Conservation (phyloP, 139 green algal species). For the Gonium pectorale region DNA sequence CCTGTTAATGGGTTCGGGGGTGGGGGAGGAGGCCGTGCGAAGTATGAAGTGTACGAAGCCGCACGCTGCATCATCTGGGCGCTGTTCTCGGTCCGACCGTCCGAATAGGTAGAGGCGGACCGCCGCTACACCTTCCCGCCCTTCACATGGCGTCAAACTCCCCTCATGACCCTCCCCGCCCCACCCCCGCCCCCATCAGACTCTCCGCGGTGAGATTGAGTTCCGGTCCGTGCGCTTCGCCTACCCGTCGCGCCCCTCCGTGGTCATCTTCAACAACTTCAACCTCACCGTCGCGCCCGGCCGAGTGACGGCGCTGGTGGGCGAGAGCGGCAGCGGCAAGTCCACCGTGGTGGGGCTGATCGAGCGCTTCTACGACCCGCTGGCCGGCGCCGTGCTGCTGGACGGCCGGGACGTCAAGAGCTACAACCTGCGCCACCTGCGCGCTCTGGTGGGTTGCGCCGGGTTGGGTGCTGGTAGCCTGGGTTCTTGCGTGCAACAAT, state of each 20-base stretch:
- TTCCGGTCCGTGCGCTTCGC: conserved; percentile 75
- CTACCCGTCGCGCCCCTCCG: conserved; percentile 77
- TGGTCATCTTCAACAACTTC: conserved; percentile 78
- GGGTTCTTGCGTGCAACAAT: too few species aligned
- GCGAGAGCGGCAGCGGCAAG: conserved; percentile 92
- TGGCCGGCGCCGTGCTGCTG: conserved; percentile 74
- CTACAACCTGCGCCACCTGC: conserved; percentile 87
- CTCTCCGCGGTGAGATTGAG: conserved; percentile 65
- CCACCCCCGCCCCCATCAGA: background rate
- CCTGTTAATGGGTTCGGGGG: too few species aligned
- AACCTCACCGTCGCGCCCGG: conserved; percentile 69
- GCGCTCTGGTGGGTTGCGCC: conserved; percentile 58
- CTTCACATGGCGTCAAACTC: too few species aligned
- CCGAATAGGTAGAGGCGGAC: too few species aligned
- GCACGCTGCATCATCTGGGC: too few species aligned
- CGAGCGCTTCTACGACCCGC: conserved; percentile 89
- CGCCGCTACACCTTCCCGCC: too few species aligned
- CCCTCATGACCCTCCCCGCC: too few species aligned
- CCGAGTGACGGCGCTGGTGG: conserved; percentile 91
- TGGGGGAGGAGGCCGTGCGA: too few species aligned
- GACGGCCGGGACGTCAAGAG: conserved; percentile 85
- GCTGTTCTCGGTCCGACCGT: too few species aligned
- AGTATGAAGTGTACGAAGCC: too few species aligned
- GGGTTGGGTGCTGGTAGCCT: too few species aligned
- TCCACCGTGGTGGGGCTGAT: conserved; percentile 90